Evolutionary conservation across 1,139 yeast genomes (phyloP).

Genomic region (Geotrichum klebahnii): DNA sequence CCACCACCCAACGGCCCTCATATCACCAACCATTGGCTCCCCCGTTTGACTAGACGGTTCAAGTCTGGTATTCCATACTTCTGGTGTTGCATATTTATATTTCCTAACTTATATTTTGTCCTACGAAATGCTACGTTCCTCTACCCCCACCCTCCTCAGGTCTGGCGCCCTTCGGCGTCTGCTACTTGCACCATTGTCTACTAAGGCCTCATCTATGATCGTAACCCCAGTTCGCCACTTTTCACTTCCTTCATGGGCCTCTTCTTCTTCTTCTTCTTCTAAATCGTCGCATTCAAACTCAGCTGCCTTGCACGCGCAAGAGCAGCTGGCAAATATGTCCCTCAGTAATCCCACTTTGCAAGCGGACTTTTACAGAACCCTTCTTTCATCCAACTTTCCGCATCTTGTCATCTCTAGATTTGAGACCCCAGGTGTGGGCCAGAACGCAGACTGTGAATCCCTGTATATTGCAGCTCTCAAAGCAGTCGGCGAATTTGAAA

Average conservation of each 20-base stretch:
- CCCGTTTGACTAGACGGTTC: no score
- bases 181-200: not conserved
- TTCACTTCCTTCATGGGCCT: conserved; percentile 14
- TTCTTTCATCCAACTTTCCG: conserved; percentile 78
- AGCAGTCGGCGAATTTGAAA: conserved; percentile 69
- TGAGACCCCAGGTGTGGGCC: conserved; percentile 86
- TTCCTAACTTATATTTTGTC: not conserved
- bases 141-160: not conserved
- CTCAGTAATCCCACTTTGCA: conserved; percentile 65
- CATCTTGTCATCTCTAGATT: conserved; percentile 88
- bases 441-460: conserved; percentile 69
- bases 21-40: not conserved
- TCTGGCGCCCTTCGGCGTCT: not conserved
- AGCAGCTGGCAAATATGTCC: conserved; percentile 75
- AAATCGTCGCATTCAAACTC: conserved; percentile 3
- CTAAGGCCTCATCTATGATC: not conserved
- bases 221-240: conserved; percentile 10
- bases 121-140: conserved; percentile 1
- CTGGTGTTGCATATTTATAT: no score
- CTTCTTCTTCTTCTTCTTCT: conserved; percentile 7
- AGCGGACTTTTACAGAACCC: conserved; percentile 71
- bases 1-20: not conserved
- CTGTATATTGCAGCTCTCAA: conserved; percentile 76
- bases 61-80: no score
- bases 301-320: conserved; percentile 35